A percentile compares a stretch with the other conserved stretches of the same genome.
These are phyloP conservation scores for Gentiana straminea DNA, from an alignment of 257 asterid genomes.

Conservation along the genomic window DNA sequence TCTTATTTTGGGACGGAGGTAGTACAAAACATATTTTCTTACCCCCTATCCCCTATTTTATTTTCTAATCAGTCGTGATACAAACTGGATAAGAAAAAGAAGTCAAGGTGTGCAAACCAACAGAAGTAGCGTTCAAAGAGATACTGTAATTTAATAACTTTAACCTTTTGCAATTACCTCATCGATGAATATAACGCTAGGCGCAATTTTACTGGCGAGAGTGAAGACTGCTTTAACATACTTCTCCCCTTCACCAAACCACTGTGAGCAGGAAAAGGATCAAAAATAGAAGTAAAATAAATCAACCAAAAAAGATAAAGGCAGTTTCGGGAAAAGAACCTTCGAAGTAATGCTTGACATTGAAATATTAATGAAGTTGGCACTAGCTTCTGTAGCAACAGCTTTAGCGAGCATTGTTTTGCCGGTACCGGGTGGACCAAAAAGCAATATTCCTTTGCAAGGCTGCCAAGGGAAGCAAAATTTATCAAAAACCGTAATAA, in stretches of 20 bases:
- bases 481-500: constrained; percentile 1
- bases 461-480: constrained; percentile 36
- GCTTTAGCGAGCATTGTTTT: constrained; percentile 94
- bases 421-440: constrained; percentile 92
- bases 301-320: neutral
- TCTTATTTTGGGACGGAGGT: too few species aligned
- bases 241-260: constrained; percentile 96
- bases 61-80: too few species aligned
- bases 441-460: constrained; percentile 81
- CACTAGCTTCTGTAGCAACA: constrained; percentile 94
- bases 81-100: too few species aligned
- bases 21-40: too few species aligned
- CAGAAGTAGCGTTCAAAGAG: neutral
- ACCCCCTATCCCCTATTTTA: too few species aligned
- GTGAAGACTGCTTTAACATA: constrained; percentile 86
- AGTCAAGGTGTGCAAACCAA: neutral
- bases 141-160: constrained; percentile 2
- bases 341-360: constrained; percentile 91
- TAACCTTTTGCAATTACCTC: constrained; percentile 39
- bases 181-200: constrained; percentile 86
- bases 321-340: constrained; percentile 24
- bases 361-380: constrained; percentile 80
- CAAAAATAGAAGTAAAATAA: neutral
- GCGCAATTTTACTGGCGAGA: constrained; percentile 87
- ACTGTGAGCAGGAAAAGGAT: constrained; percentile 30